These are phyloP conservation scores for Xylaria sp. DNA, from an alignment of 2,329 filamentous ascomycete species.

Conservation along the genomic window DNA sequence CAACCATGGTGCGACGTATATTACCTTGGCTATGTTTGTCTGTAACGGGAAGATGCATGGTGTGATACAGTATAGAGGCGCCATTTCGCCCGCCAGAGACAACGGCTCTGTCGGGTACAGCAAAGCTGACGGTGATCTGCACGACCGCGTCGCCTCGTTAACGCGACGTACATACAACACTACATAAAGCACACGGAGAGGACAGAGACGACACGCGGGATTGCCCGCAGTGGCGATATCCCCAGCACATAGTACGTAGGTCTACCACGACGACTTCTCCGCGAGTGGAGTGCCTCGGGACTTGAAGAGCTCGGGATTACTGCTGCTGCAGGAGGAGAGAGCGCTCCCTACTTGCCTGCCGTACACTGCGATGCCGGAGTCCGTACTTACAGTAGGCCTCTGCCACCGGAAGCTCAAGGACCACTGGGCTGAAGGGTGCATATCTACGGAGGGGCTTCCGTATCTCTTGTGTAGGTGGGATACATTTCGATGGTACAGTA, in stretches of 20 bases:
- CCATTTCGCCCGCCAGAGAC: neutral
- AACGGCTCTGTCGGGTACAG: constrained; percentile 5
- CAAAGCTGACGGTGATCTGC: neutral
- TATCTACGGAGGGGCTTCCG: neutral
- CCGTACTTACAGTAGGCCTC: constrained; percentile 21
- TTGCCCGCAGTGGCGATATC: neutral
- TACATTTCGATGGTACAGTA: neutral
- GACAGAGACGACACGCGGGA: neutral
- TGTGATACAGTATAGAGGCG: neutral
- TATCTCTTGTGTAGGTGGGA: neutral
- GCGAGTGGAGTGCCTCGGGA: constrained; percentile 10
- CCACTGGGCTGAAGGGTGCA: neutral
- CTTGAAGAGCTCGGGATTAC: constrained; percentile 14
- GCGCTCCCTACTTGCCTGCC: constrained; percentile 2
- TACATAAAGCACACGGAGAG: neutral
- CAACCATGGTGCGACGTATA: neutral
- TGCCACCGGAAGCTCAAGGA: constrained; percentile 20
- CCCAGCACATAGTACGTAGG: neutral
- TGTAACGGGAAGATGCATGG: neutral
- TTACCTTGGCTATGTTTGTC: neutral
- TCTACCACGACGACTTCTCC: neutral
- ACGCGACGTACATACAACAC: constrained; percentile 24
- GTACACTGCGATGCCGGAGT: constrained; percentile 26
- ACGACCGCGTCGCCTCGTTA: constrained; percentile 7
- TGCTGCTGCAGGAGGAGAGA: constrained; percentile 1